Base-by-base conservation (phyloP, 2,329 filamentous ascomycete species). In the Beauveria asiatica region DNA sequence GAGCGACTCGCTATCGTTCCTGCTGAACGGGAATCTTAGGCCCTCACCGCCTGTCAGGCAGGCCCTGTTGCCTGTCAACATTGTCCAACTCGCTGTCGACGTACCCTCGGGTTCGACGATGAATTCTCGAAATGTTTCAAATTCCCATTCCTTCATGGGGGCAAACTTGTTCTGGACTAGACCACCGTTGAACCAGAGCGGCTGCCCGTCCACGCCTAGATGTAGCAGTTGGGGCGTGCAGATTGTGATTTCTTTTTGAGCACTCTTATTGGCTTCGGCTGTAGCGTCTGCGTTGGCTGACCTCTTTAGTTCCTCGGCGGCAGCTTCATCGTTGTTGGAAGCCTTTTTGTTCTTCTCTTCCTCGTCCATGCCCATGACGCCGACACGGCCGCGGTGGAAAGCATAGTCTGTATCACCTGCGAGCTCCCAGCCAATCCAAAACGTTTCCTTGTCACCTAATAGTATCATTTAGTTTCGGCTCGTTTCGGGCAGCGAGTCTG, bases 341-440 rank as follows among this genome's bases (percentile, higher is more conserved):
- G 54, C 2, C 2, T 48, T 37, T 11, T 54, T n/a, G 3, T 45
- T 27, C 21, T 46, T 19, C 5, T n/a, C 41, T 16, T 56, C 19
- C 37, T 56, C 53, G 16, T 44, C 54, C 8, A 48, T 7, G 27
- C 55, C 55, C 55, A 57, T 57, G 21, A 50, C 55, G 17, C 45
- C 55, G 17, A 57, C 55, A 11, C 33, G 8, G 17, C 55, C 55
- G 10, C 46, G 45, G 17, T 57, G 55, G 16, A 57, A 57, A 5
- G 55, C 55, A 25, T 57, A 57, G 21, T 50, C 55, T 3, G 55
- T 50, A n/a, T 57, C 55, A 3, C 55, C 55, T 3, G 42, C 55
- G 17, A 57, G 55, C 6, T 57, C 55, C 55, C 45, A 57, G 21
- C 55, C 55, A 30, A 57, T 48, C 45, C 55, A 57, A 21, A 57